Base-by-base conservation (phyloP, 225 moss, liverwort and hornwort species). In the Rhytidiadelphus loreus region DNA sequence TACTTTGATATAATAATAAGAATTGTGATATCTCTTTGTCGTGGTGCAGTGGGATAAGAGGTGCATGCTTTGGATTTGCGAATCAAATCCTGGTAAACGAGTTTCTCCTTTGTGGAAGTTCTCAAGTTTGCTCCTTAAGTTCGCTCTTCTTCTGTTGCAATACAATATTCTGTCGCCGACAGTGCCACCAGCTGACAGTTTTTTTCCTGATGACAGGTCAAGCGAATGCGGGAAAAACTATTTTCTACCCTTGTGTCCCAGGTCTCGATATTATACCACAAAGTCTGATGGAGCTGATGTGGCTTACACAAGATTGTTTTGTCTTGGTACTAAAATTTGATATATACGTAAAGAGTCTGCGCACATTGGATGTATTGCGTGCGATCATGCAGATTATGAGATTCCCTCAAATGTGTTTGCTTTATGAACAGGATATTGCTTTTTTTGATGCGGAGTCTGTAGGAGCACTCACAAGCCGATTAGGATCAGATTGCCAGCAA, bases 401-500 rank as follows among this genome's bases (percentile, higher is more conserved):
- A 58, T 81, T 85, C 37, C 43, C 82, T 84, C 18, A 69, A 80
- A 39, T 46, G 24, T 88, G 44, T 59, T 83, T 65, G 77, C 50
- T 87, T 66, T 79, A 29, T 88, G 52, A 86, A 78, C 92, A 98
- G 99, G 99, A 99, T 78, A 94, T 99, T 77, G 93, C 95, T 15
- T 99, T 99, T 89, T 99, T 97, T 91, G 99, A 99, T 92, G 94
- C 92, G 80, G 96, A 99, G 90, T 96, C 97, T 77, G 97, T 97
- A 24, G 99, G 99, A 69, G 93, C 93, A 46, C 93, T 99, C 77
- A 99, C 99, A 59, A 99, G 99, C 86, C 93, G 99, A 91, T 92
- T 99, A 70, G 97, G 97, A 59, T 99, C 99, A 71, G 99, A 99
- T 93, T 99, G 99, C 86, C 99, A 99, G 92, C 95, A 97, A 92